Base-by-base conservation (phyloP, 164 flowering plant species). In the Kalanchoe fedtschenkoi region DNA sequence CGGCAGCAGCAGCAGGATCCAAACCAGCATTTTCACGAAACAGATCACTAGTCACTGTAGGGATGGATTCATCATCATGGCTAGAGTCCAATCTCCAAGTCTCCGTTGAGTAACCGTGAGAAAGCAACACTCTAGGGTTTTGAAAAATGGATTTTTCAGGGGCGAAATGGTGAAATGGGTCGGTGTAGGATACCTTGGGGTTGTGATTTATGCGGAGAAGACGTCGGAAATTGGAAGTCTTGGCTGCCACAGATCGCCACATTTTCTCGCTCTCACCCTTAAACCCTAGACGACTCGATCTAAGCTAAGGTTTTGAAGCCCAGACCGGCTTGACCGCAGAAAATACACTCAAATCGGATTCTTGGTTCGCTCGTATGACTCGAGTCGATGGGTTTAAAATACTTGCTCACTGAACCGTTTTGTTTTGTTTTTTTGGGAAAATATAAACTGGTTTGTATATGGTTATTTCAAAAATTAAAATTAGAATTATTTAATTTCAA, bases 211-310 rank as follows among this genome's bases (percentile, higher is more conserved):
- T 58, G 30, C 32, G 1, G 17, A 66, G 28, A 28, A 33, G 64
- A 22, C 63, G 63, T 34, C 41, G 61, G 37, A 65, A 63, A 26
- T 6, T 10, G 21, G 66, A 63, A 14, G 46, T 34, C 43, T 67
- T 64, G 14, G 64, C 65, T n/a, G 62, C 68, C 2, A 69, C 34
- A 15, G 70, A 65, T 66, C 70, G 66, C 66, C 58, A 63, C 66
- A 63, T 63, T 37, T 44, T 51, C 56, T 24, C 56, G 30, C 29
- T 62, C 24, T 62, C 39, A 9, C 54, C 15, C 64, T 61, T 47
- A 29, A 60, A 60, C 62, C 62, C 41, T 37, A 60, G 62, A 24
- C 28, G 21, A n/a, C n/a, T n/a, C n/a, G n/a, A n/a, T n/a, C n/a
- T n/a, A n/a, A n/a, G 17, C 46, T 5, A 42, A 42, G 16, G 5